Evolutionary conservation across 1,284 basidiomycete species (phyloP), one percentile per base, ranked within the genome.

Genomic region (Athelia psychrophila): DNA sequence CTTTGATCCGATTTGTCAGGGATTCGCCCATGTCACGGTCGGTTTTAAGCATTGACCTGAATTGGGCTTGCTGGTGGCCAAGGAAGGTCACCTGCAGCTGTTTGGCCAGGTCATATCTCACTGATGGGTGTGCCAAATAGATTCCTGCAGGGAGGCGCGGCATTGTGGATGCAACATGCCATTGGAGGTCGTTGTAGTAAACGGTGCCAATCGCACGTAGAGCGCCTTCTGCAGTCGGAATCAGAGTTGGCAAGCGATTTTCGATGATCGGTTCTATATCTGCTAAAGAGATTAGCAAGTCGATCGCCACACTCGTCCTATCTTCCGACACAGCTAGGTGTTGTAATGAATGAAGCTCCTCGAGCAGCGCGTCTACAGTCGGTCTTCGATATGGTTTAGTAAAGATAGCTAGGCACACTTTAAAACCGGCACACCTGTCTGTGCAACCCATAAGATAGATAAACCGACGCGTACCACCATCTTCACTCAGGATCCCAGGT

Each of bases 161-260:
- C 8, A 69, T 50, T 46, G 46, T 55, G 3, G 61, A 55, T 8
- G 64, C 56, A 9, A 66, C 60, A 30, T 13, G 27, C 27, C 27
- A 30, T 4, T 68, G 68, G 18, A 76, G 59, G 49, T 77, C 74
- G 44, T 75, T 74, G 63, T 60, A 76, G 44, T 60, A 65, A 12
- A 73, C 58, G 2, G 64, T 55, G 0, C 50, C 27, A 13, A 65
- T 51, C 1, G 63, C 63, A 3, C 61, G 68, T n/a, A 76, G 59
- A 5, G 24, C 46, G 27, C 51, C 51, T 4, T 52, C 51, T 4
- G 23, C 56, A 51, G 73, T 70, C 2, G 73, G 73, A 16, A 74
- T 59, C 9, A 74, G 51, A 13, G 76, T 50, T 35, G 54, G 53
- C 6, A 47, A 55, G 8, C 60, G 65, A 30, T 66, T 52, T 1